Conservation (phyloP, 371 early-diverging fungal genomes). For the Syncephalis plumigaleata region DNA sequence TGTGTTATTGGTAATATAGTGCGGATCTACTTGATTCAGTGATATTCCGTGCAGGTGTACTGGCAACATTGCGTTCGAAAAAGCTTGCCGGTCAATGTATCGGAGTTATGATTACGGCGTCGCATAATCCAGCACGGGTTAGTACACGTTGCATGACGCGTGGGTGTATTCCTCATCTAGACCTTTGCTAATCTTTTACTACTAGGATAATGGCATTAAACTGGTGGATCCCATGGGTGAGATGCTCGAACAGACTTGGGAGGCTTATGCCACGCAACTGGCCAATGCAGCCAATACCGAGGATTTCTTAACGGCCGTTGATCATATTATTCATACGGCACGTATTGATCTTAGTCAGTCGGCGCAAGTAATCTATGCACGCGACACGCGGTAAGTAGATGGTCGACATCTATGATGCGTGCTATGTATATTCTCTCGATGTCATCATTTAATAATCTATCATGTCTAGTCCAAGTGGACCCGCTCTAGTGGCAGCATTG, state of each 20-base stretch:
- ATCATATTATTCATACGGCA: slow-evolving; percentile 41
- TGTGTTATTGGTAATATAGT: slow-evolving; percentile 25
- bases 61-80: slow-evolving; percentile 85
- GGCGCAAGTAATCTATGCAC: slow-evolving; percentile 61
- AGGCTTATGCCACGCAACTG: slow-evolving; percentile 73
- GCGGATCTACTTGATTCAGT: slow-evolving; percentile 76
- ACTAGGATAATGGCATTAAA: slow-evolving; percentile 98
- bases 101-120: slow-evolving; percentile 99
- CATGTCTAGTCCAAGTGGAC: slow-evolving; percentile 57
- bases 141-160: slow-evolving; percentile 1
- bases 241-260: slow-evolving; percentile 97
- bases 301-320: slow-evolving; percentile 34
- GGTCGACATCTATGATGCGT: slow-evolving; percentile 2
- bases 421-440: slow-evolving; percentile 2
- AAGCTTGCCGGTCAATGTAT: slow-evolving; percentile 72
- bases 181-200: not conserved
- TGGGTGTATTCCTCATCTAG: not conserved
- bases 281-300: slow-evolving; percentile 77
- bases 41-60: slow-evolving; percentile 84
- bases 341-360: slow-evolving; percentile 49
- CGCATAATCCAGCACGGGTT: slow-evolving; percentile 92
- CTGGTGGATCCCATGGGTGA: slow-evolving; percentile 98
- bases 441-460: not conserved
- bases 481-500: slow-evolving; percentile 58
- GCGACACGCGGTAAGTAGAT: slow-evolving; percentile 73